These are phyloP conservation scores for Fusarium heterosporum DNA, from an alignment of 2,329 filamentous ascomycete species.

Conservation along the genomic window DNA sequence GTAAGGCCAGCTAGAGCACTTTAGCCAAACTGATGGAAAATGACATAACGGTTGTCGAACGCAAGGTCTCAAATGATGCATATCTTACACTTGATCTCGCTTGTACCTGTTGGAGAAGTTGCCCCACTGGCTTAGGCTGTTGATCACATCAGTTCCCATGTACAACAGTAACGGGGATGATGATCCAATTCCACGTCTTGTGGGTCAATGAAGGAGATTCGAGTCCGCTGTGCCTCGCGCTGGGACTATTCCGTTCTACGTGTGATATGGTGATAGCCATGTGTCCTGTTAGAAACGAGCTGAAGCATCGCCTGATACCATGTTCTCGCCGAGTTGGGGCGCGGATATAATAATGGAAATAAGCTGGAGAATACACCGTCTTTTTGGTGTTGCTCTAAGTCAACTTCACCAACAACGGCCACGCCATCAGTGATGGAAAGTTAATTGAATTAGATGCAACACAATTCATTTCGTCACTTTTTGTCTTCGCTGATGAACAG, in stretches of 20 bases:
- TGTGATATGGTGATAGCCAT: neutral
- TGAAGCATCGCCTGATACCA: constrained; percentile 11
- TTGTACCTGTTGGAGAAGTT: constrained; percentile 10
- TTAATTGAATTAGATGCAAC: constrained; percentile 1
- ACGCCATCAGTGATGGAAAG: neutral
- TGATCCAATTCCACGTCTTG: neutral
- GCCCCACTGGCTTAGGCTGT: constrained; percentile 3
- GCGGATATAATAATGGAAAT: neutral
- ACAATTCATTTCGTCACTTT: constrained; percentile 30
- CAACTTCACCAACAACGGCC: constrained; percentile 1
- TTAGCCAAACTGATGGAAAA: neutral
- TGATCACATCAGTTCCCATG: constrained; percentile 18
- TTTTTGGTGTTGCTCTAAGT: constrained; percentile 20
- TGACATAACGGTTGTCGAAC: neutral
- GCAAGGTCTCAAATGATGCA: neutral
- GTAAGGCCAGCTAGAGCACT: neutral
- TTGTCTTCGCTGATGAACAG: neutral
- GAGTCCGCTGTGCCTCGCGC: constrained; percentile 21
- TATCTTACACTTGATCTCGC: neutral
- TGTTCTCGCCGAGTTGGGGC: neutral
- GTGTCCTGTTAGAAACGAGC: neutral
- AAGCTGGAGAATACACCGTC: constrained; percentile 37
- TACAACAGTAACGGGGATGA: neutral
- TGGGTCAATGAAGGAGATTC: constrained; percentile 21
- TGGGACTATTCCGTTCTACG: constrained; percentile 2